Evolutionary conservation across 148 eudicot genomes (phyloP), one percentile per base, ranked within the genome.

Genomic region (Fallopia convolvulus): DNA sequence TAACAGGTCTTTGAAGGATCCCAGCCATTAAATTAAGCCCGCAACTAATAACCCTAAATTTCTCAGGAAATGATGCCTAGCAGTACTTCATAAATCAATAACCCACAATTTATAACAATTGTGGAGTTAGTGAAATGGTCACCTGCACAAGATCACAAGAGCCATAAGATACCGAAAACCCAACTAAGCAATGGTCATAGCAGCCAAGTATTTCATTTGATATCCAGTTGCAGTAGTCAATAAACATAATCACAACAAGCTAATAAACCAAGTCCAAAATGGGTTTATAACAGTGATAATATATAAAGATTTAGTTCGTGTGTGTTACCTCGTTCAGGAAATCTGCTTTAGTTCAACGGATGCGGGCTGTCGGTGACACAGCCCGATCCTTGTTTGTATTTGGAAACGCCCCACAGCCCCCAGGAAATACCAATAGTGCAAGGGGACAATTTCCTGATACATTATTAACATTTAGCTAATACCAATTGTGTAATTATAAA

Each of bases 21-120:
- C 95, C 98, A 39, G 88, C 80, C 84, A 92, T 86, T 79, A 90
- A 89, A 87, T 81, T 92, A 91, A 89, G 88, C 81, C 96, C 92
- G 88, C 87, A 68, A 71, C 75, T 21, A 17, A 74, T 32, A 63
- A 76, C 70, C 82, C 79, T 78, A 76, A 79, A 83, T 71, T 80
- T 82, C 80, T 85, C 87, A 84, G 78, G 81, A 53, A 84, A 73
- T 74, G 75, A 75, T 70, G 36, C 75, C 74, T 72, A 79, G 21
- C 80, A 33, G 44, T 72, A 26, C 15, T 77, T 48, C 39, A 66
- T 53, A 46, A 26, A 75, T 20, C 77, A 60, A 75, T 76, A 74
- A 21, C 70, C 39, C 55, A 66, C 72, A 65, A 52, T 42, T 32
- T 42, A 33, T 18, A 20, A 53, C 53, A 47, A 76, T 49, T 48